A percentile compares a stretch with the other conserved stretches of the same genome.
These are phyloP conservation scores for Hypoxylon sp. DNA, from an alignment of 2,329 filamentous ascomycete genomes.

Conservation along the genomic window DNA sequence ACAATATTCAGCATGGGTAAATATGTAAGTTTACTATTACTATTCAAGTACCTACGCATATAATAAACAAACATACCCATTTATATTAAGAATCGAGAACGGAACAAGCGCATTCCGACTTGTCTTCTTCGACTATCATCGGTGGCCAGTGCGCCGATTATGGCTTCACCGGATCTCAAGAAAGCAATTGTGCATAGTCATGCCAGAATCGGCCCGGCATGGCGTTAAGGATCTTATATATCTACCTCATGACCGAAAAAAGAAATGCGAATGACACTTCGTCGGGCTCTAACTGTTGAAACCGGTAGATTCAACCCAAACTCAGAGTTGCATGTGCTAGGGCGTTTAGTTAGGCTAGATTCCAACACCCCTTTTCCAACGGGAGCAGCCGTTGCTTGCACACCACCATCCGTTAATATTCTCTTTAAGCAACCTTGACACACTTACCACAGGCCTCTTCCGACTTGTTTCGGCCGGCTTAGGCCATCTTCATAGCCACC, in stretches of 20 bases:
- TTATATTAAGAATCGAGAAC: constrained; percentile 1
- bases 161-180: constrained; percentile 1
- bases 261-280: constrained; percentile 3
- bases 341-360: constrained; percentile 1
- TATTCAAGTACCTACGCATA: background rate
- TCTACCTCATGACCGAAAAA: constrained; percentile 10
- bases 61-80: background rate
- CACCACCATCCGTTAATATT: constrained; percentile 14
- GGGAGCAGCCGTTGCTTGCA: constrained; percentile 25
- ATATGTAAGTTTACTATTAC: background rate
- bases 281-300: constrained; percentile 15
- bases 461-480: constrained; percentile 7
- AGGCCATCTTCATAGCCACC: constrained; percentile 14
- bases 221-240: background rate
- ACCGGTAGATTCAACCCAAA: background rate
- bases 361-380: background rate
- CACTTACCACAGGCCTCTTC: constrained; percentile 7
- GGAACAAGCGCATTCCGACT: constrained; percentile 16
- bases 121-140: constrained; percentile 5
- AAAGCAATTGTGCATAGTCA: constrained; percentile 10
- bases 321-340: constrained; percentile 1
- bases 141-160: background rate
- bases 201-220: constrained; percentile 25
- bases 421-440: constrained; percentile 6
- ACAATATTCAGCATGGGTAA: background rate